Evolutionary conservation across 2,329 filamentous ascomycete species (phyloP).

Genomic region (Sporothrix variecibatus): DNA sequence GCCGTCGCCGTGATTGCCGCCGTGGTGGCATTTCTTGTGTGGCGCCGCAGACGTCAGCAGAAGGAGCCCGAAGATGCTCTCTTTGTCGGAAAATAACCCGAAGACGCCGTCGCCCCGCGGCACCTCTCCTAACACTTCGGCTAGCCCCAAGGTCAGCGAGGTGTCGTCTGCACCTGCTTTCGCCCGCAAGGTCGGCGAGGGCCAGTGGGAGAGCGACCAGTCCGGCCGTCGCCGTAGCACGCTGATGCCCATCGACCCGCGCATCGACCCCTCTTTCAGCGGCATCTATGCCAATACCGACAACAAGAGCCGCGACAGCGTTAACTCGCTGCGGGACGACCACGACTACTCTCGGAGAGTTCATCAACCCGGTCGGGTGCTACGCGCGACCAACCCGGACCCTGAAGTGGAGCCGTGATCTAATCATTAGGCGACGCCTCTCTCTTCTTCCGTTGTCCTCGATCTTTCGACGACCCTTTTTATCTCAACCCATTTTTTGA

Average conservation of each 20-base stretch:
- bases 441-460: background rate
- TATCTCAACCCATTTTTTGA: background rate
- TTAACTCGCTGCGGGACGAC: constrained; percentile 65
- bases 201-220: constrained; percentile 41
- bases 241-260: constrained; percentile 62
- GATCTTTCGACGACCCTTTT: background rate
- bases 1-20: constrained; percentile 34
- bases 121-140: constrained; percentile 53
- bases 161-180: constrained; percentile 32
- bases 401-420: constrained; percentile 39
- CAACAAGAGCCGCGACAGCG: constrained; percentile 63
- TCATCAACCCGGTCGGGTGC: constrained; percentile 53
- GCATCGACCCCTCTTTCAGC: constrained; percentile 62
- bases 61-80: constrained; percentile 46
- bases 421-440: background rate
- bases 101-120: constrained; percentile 48
- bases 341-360: constrained; percentile 66
- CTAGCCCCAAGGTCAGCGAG: constrained; percentile 46
- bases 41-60: constrained; percentile 43
- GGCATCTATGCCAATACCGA: constrained; percentile 56
- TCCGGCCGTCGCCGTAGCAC: constrained; percentile 50
- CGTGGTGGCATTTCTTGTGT: constrained; percentile 44
- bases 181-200: constrained; percentile 18
- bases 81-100: constrained; percentile 39
- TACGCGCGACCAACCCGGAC: constrained; percentile 66